Conservation (phyloP, 345 rosid species). For the Lepidium sativum region DNA sequence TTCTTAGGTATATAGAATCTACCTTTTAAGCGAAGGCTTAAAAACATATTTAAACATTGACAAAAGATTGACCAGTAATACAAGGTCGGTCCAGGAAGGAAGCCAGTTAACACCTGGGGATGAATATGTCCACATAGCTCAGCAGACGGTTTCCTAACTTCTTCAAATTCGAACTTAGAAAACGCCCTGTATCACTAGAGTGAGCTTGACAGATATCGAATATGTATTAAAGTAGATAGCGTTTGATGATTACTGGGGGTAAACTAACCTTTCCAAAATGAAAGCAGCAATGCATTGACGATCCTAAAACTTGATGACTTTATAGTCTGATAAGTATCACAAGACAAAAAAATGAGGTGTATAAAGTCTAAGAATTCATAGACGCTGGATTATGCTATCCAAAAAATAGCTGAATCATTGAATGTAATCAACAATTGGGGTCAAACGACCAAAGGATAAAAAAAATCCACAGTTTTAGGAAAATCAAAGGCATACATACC, state of each 20-base stretch:
- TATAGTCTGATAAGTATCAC: conserved; percentile 31
- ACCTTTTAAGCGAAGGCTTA: background rate
- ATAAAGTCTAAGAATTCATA: background rate
- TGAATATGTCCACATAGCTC: conserved; percentile 91
- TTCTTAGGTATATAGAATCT: background rate
- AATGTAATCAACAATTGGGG: background rate
- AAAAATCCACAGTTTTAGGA: background rate
- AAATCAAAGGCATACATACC: conserved; percentile 32
- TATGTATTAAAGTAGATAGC: conserved; percentile 8
- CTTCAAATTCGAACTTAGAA: conserved; percentile 64
- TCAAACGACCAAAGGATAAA: background rate
- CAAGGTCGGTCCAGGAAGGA: conserved; percentile 3
- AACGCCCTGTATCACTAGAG: conserved; percentile 47
- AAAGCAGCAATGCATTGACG: conserved; percentile 49
- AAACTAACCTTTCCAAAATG: conserved; percentile 60
- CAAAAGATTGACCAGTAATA: background rate
- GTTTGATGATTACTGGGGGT: conserved; percentile 8
- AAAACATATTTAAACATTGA: background rate
- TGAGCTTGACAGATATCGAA: conserved; percentile 13
- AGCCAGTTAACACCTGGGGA: conserved; percentile 47
- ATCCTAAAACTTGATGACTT: conserved; percentile 34
- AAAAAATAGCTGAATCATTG: conserved; percentile 1
- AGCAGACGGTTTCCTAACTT: conserved; percentile 79
- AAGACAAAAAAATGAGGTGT: background rate
- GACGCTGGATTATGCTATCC: background rate